Percentiles rank a stretch among this genome's conserved stretches.
These are phyloP conservation scores for Fraxinus dipetala DNA, from an alignment of 305 asterid species.

Conservation along the genomic window DNA sequence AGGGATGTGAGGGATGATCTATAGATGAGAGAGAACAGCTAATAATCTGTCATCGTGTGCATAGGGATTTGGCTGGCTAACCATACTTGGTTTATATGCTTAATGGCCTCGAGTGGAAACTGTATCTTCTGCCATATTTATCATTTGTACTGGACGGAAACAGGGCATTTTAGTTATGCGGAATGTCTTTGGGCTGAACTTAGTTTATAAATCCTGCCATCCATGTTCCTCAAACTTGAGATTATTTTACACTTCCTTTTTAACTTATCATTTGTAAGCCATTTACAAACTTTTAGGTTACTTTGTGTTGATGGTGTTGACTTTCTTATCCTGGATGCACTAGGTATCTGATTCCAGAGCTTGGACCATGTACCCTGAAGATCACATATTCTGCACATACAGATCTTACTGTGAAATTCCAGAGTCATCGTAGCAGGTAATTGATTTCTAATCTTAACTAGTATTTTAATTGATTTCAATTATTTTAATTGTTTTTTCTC, in stretches of 20 bases:
- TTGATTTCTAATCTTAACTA: conserved; percentile 1
- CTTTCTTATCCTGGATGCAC: conserved; percentile 19
- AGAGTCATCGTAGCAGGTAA: conserved; percentile 94
- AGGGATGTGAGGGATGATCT: background rate
- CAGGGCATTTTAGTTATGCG: background rate
- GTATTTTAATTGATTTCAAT: background rate
- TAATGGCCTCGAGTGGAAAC: background rate
- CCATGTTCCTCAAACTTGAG: conserved; percentile 1
- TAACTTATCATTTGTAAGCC: background rate
- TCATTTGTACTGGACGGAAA: background rate
- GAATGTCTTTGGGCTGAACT: conserved; percentile 1
- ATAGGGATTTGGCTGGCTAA: background rate
- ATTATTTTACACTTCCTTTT: background rate
- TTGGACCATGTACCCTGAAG: conserved; percentile 79
- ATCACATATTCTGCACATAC: conserved; percentile 93
- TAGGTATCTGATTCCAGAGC: conserved; percentile 82
- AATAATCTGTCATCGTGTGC: background rate
- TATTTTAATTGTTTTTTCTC: background rate
- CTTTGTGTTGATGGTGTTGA: conserved; percentile 19
- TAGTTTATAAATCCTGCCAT: conserved; percentile 11
- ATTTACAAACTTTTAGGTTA: background rate
- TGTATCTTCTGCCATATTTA: conserved; percentile 1
- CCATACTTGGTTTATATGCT: conserved; percentile 1
- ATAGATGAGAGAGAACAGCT: background rate
- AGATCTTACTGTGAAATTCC: conserved; percentile 86